These are phyloP conservation scores for Lepidopterella palustris DNA, from an alignment of 495 filamentous ascomycete genomes.

Conservation along the genomic window DNA sequence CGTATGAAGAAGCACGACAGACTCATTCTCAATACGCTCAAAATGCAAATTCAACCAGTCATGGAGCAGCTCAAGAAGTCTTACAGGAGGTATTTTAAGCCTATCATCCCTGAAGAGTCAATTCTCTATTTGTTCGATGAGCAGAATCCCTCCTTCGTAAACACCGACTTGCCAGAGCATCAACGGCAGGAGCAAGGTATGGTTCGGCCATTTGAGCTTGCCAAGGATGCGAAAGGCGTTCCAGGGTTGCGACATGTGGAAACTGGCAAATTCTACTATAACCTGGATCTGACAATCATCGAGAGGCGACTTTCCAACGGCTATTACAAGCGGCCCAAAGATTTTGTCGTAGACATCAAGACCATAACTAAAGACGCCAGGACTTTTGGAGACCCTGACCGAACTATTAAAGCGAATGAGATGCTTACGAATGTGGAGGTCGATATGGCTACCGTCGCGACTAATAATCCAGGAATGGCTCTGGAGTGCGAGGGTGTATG, in stretches of 20 bases:
- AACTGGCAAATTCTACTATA: slow-evolving; percentile 83
- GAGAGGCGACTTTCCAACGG: slow-evolving; percentile 92
- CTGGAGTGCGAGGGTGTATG: slow-evolving; percentile 69
- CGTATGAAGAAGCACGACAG: slow-evolving; percentile 74
- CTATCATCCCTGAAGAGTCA: slow-evolving; percentile 63
- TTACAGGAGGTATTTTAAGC: slow-evolving; percentile 76
- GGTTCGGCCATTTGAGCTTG: slow-evolving; percentile 67
- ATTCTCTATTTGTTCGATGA: slow-evolving; percentile 80
- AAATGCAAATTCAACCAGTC: slow-evolving; percentile 79
- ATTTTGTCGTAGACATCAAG: slow-evolving; percentile 82
- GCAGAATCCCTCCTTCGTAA: slow-evolving; percentile 70
- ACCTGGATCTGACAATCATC: slow-evolving; percentile 85
- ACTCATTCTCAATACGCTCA: slow-evolving; percentile 72
- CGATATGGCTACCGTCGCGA: slow-evolving; percentile 66
- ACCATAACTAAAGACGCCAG: slow-evolving; percentile 76
- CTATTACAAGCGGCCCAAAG: slow-evolving; percentile 80
- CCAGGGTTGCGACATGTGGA: slow-evolving; percentile 60
- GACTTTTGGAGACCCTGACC: slow-evolving; percentile 63
- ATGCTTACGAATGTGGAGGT: slow-evolving; percentile 87
- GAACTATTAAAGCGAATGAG: slow-evolving; percentile 79
- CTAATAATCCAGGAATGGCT: slow-evolving; percentile 55
- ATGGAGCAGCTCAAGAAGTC: slow-evolving; percentile 89
- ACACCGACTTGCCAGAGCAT: slow-evolving; percentile 62
- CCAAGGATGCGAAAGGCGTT: slow-evolving; percentile 66
- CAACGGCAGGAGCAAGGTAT: slow-evolving; percentile 45